phyloP scores from a whole-genome alignment of 2,329 filamentous ascomycete genomes.

The Thelonectria discophora region DNA sequence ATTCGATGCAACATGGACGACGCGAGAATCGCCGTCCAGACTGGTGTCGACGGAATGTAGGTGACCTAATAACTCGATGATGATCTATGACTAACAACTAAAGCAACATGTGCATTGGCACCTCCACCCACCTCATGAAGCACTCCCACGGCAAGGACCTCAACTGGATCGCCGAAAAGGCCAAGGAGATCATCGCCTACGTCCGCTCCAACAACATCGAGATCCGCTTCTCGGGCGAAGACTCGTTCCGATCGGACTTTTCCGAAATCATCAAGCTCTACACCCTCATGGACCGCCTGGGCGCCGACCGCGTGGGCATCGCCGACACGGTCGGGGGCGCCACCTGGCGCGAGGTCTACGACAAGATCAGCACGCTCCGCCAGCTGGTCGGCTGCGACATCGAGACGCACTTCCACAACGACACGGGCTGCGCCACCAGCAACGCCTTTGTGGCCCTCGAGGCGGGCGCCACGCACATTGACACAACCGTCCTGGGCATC shows the following conservation, averaged over 20 bases:
- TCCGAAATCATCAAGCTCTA: slow-evolving; percentile 81
- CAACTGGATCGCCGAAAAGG: slow-evolving; percentile 78
- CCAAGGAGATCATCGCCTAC: slow-evolving; percentile 46
- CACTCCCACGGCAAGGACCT: slow-evolving; percentile 92
- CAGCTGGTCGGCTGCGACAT: slow-evolving; percentile 72
- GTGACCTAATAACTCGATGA: not conserved
- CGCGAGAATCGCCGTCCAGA: slow-evolving; percentile 82
- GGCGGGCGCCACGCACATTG: slow-evolving; percentile 83
- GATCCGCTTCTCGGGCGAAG: slow-evolving; percentile 71
- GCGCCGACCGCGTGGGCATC: slow-evolving; percentile 83
- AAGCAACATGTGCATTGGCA: slow-evolving; percentile 81
- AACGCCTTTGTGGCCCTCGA: slow-evolving; percentile 90
- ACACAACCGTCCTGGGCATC: slow-evolving; percentile 86
- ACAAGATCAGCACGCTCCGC: slow-evolving; percentile 67
- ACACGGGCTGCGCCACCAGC: slow-evolving; percentile 89
- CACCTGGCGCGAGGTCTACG: slow-evolving; percentile 86
- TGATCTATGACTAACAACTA: not conserved
- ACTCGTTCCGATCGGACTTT: slow-evolving; percentile 86
- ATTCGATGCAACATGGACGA: slow-evolving; percentile 48
- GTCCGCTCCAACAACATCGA: slow-evolving; percentile 39
- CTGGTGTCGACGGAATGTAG: slow-evolving; percentile 64
- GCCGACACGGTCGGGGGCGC: slow-evolving; percentile 70
- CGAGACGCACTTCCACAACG: slow-evolving; percentile 71
- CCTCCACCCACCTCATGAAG: slow-evolving; percentile 82
- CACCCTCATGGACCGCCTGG: slow-evolving; percentile 82